phyloP scores from a whole-genome alignment of 148 eudicot genomes.

The Fagopyrum tataricum region DNA sequence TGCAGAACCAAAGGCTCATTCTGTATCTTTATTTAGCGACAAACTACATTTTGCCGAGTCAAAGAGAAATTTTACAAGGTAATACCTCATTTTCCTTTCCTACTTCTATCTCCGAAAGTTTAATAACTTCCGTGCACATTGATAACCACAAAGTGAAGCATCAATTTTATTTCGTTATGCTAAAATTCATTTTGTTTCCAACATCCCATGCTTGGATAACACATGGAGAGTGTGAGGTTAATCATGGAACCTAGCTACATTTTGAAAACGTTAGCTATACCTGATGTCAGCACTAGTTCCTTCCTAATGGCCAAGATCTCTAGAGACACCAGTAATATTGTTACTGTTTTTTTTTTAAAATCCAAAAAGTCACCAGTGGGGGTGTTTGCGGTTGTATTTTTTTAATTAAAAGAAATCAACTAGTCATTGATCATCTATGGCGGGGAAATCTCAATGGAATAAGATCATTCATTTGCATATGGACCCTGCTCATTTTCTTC shows the following conservation, averaged over 20 bases:
- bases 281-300: neutral
- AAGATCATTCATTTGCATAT: neutral
- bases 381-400: neutral
- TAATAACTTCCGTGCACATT: neutral
- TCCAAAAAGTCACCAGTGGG: neutral
- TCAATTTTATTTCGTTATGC: neutral
- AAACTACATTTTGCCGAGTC: constrained; percentile 27
- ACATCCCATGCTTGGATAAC: neutral
- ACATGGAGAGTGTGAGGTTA: neutral
- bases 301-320: neutral
- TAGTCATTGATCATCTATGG: neutral
- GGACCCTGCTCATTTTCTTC: neutral
- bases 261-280: neutral
- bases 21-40: constrained; percentile 21
- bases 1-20: constrained; percentile 32
- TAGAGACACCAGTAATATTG: neutral
- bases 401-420: neutral
- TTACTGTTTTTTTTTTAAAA: neutral
- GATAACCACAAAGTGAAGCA: neutral
- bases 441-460: neutral
- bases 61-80: constrained; percentile 61
- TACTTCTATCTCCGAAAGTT: neutral
- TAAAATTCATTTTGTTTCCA: neutral
- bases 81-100: constrained; percentile 15
- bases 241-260: neutral